Percentiles rank a stretch among this genome's conserved stretches.
These are phyloP conservation scores for Casuarina cunninghamiana DNA, from an alignment of 306 rosid species.

Conservation along the genomic window DNA sequence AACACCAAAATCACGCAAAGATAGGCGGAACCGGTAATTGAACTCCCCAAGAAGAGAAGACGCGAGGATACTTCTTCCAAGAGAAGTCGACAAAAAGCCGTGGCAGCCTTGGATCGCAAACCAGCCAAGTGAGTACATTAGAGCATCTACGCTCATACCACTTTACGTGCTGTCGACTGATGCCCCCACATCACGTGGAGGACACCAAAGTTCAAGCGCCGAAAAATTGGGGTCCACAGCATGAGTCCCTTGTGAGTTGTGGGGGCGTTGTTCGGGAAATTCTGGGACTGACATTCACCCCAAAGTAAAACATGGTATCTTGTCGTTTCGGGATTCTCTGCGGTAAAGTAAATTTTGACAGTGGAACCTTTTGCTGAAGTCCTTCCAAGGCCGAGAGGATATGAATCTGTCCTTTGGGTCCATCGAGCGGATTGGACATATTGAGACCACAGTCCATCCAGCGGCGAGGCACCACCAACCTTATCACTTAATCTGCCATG, in stretches of 20 bases:
- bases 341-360: neutral
- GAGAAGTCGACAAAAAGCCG: neutral
- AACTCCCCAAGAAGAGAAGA: neutral
- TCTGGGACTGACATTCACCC: neutral
- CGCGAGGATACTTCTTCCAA: neutral
- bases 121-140: conserved; percentile 22
- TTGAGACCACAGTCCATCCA: no score
- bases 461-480: neutral
- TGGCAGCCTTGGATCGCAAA: conserved; percentile 14
- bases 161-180: neutral
- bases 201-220: no score
- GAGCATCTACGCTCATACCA: neutral
- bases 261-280: neutral
- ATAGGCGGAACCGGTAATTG: neutral
- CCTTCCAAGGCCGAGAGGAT: no score
- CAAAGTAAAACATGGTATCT: neutral
- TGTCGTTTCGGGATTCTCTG: conserved; percentile 5
- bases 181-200: conserved; percentile 1
- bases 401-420: no score
- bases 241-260: neutral
- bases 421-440: no score
- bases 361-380: neutral
- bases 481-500: neutral
- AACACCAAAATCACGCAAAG: neutral
- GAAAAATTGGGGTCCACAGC: no score